phyloP scores from a whole-genome alignment of 106 monocot species.

The Triglochin maritima region DNA sequence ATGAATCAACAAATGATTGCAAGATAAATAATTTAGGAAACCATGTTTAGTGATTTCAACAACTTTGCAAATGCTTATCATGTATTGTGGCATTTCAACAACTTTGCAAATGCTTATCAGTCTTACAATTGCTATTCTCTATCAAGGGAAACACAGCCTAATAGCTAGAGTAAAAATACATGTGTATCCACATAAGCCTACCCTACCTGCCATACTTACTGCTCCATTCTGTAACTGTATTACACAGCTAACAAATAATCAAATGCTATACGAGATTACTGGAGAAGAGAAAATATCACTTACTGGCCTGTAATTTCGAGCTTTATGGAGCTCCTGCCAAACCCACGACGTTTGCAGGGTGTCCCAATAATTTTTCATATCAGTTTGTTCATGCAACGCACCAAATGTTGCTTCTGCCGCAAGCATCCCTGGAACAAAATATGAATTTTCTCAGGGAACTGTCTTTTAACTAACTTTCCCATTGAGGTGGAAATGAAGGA shows the following conservation, averaged over 20 bases:
- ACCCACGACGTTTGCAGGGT: conserved; percentile 86
- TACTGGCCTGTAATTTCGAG: conserved; percentile 88
- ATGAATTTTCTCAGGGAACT: neutral
- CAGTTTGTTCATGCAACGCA: conserved; percentile 43
- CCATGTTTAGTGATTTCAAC: too few relatives aligned
- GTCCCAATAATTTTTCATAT: conserved; percentile 79
- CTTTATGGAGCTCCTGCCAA: conserved; percentile 83
- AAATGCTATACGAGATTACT: neutral
- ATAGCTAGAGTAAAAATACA: too few relatives aligned
- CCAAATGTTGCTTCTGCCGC: conserved; percentile 87
- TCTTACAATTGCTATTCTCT: too few relatives aligned
- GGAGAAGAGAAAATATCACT: conserved; percentile 7
- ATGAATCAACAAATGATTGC: too few relatives aligned
- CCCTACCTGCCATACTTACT: neutral
- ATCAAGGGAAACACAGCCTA: too few relatives aligned
- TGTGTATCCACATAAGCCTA: too few relatives aligned
- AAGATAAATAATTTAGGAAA: too few relatives aligned
- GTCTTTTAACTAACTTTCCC: too few relatives aligned
- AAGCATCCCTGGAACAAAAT: conserved; percentile 68
- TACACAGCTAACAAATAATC: neutral
- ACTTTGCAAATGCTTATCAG: too few relatives aligned
- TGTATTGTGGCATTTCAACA: too few relatives aligned
- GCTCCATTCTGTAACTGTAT: neutral
- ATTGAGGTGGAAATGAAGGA: neutral
- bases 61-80: too few relatives aligned